Evolutionary conservation across 495 filamentous ascomycete genomes (phyloP), one percentile per base, ranked within the genome.

Genomic region (Echria macrotheca): DNA sequence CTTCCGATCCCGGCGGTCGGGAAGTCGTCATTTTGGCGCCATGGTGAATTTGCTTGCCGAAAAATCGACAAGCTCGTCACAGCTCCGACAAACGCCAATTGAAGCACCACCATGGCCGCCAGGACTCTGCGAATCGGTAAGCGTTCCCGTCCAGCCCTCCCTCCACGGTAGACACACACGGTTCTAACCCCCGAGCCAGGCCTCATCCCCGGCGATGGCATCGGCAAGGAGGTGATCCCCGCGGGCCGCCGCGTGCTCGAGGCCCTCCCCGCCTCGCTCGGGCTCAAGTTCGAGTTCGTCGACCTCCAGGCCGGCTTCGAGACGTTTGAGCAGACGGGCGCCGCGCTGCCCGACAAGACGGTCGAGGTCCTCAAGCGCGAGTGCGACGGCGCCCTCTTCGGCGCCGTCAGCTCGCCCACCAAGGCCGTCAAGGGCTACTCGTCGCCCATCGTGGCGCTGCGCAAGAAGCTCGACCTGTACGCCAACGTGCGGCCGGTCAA

Each of bases 401-500:
- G 93, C 55, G 93, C 93, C 53, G 93, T 98, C 59, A 88, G 83
- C 75, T 96, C 93, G 23, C 94, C 93, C 5, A 86, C 83, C 44
- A 86, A 72, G 36, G 86, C 89, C 65, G 89, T 95, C 31, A 82
- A 85, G 61, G 93, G 93, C 57, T 98, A 98, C 79, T 95, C 89
- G 33, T 94, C 87, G 19, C 93, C 93, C 56, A 98, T 98, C 63
- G 93, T 98, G 57, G 91, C 90, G 32, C 83, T 98, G 47, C 89
- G 93, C 70, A 98, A 97, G 76, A 82, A 84, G 58, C 82, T 98
- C 43, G 84, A 91, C 70, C 81, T 98, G 41, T 97, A 95, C 72
- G 93, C 94, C 73, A 98, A 98, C 63, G 89, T 98, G 35, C 89
- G 93, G 29, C 93, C 93, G 39, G 93, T 96, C 61, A 97, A 96